Percentiles rank a stretch among this genome's conserved stretches.
These are phyloP conservation scores for Keithomyces neogunnii DNA, from an alignment of 2,329 filamentous ascomycete species.

Conservation along the genomic window DNA sequence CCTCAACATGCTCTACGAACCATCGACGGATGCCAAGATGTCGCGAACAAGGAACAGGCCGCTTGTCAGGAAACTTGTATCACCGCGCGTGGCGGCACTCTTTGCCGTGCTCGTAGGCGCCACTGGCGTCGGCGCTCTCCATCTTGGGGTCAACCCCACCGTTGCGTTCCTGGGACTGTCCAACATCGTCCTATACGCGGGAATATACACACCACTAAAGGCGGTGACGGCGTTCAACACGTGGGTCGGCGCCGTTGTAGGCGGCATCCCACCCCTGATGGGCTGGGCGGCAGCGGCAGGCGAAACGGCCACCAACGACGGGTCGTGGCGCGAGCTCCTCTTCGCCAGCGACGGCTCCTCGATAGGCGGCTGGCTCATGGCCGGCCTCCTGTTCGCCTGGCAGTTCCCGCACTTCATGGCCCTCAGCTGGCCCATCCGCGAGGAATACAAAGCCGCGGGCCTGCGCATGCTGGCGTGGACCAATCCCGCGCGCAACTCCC, in stretches of 20 bases:
- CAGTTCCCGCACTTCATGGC: slow-evolving; percentile 99
- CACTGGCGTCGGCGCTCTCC: slow-evolving; percentile 63
- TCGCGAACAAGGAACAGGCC: slow-evolving; percentile 85
- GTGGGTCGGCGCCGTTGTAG: slow-evolving; percentile 88
- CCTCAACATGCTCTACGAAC: slow-evolving; percentile 96
- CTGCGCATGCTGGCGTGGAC: slow-evolving; percentile 75
- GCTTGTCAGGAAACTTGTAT: slow-evolving; percentile 73
- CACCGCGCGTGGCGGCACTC: slow-evolving; percentile 58
- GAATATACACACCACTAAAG: slow-evolving; percentile 88
- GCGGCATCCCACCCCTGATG: slow-evolving; percentile 92
- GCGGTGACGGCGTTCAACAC: slow-evolving; percentile 81
- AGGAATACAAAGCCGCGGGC: slow-evolving; percentile 72
- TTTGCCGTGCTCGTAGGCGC: slow-evolving; percentile 72
- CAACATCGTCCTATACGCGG: slow-evolving; percentile 87
- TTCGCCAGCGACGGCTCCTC: slow-evolving; percentile 54
- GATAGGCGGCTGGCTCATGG: slow-evolving; percentile 82
- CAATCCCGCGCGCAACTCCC: slow-evolving; percentile 74
- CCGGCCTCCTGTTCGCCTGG: slow-evolving; percentile 81
- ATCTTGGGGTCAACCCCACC: slow-evolving; percentile 88
- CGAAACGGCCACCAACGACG: slow-evolving; percentile 68
- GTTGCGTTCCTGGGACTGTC: slow-evolving; percentile 75
- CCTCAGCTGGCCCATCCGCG: slow-evolving; percentile 76
- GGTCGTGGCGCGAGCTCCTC: slow-evolving; percentile 70
- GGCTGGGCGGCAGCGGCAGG: slow-evolving; percentile 94
- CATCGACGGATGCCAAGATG: slow-evolving; percentile 85